A percentile compares a stretch with the other conserved stretches of the same genome.
Evolutionary conservation across 257 asterid genomes (phyloP).

Genomic region (Nicotiana noctiflora): DNA sequence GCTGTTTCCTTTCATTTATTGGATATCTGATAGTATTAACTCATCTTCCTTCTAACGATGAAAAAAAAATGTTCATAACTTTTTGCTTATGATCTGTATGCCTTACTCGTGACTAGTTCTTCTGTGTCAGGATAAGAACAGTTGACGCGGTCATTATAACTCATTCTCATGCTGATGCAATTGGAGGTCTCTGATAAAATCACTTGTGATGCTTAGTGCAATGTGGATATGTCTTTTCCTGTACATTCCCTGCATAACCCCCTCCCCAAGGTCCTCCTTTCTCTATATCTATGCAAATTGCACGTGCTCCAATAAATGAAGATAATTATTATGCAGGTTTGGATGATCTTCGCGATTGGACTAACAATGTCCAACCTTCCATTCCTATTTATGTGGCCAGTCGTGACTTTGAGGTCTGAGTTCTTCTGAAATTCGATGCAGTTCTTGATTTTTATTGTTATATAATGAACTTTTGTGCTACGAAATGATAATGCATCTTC

Average conservation of each 20-base stretch:
- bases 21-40: neutral
- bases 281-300: neutral
- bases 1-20: neutral
- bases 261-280: neutral
- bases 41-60: neutral
- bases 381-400: constrained; percentile 83
- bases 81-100: constrained; percentile 1
- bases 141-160: constrained; percentile 95
- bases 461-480: neutral
- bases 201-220: neutral
- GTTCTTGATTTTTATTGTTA: neutral
- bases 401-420: constrained; percentile 88
- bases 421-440: constrained; percentile 9
- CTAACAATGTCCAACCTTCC: constrained; percentile 81
- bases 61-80: neutral
- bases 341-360: constrained; percentile 99
- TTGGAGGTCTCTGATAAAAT: constrained; percentile 76
- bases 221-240: neutral
- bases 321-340: constrained; percentile 45
- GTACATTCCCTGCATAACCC: neutral
- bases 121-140: constrained; percentile 89
- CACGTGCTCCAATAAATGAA: neutral
- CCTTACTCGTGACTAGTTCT: constrained; percentile 41
- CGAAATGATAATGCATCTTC: neutral
- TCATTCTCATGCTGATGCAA: constrained; percentile 99